Evolutionary conservation across 2,329 filamentous ascomycete species (phyloP), one percentile per base, ranked within the genome.

Genomic region (Aspergillus aculeatus): DNA sequence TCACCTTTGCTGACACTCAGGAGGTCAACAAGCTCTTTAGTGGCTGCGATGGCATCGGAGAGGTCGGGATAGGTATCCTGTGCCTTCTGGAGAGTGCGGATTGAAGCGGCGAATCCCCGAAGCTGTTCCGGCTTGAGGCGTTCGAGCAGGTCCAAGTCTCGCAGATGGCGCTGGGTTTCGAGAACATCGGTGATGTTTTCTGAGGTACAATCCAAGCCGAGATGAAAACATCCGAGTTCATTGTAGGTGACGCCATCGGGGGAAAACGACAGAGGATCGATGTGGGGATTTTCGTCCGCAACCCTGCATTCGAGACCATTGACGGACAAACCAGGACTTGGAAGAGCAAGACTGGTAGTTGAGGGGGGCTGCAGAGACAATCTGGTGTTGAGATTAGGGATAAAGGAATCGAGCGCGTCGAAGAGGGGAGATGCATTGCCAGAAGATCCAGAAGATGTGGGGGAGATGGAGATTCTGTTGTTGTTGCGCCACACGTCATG

Each of bases 401-500:
- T 24, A 14, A 66, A 51, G n/a, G 31, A 51, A 2, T 57, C 29
- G 3, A 65, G 26, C 1, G 47, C 48, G 10, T 62, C 58, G 35
- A 56, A 64, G 10, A 57, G 32, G 7, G 3, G 23, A 19, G 2
- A 10, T 26, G 14, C 10, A 9, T 11, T 12, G 7, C 12, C 10
- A 4, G 9, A 4, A 31, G 38, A n/a, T n/a, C 21, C 21, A 21
- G 21, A 21, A 21, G 21, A 12, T 12, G 26, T 29, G 12, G 23
- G 6, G 5, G 35, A 47, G 4, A 62, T 55, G 32, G 23, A 55
- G 14, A 64, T 55, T 26, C 19, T 50, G 14, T 47, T 49, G 56
- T 72, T 71, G 12, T 50, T 63, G 52, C 64, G 66, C 73, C 74
- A 78, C 11, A 63, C 56, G 41, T 75, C 69, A 44, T 78, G 76